Base-by-base conservation (phyloP, 2,329 filamentous ascomycete species). In the Cladophialophora immunda region DNA sequence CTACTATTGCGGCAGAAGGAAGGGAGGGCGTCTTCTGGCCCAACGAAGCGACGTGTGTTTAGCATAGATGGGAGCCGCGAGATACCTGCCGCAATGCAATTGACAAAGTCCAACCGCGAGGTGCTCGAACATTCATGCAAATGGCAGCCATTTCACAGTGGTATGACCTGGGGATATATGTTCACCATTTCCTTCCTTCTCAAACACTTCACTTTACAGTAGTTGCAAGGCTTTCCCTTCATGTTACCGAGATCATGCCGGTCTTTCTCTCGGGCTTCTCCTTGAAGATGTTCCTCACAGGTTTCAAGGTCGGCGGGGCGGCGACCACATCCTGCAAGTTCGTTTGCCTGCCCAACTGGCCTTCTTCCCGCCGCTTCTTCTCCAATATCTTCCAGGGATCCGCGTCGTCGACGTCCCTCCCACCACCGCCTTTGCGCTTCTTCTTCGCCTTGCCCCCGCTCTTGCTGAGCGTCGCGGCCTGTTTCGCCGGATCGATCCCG, bases 351-450 rank as follows among this genome's bases (percentile, higher is more conserved):
- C 74, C 76, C 50, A 67, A 25, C 60, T 72, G 69, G 6, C 76
- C 75, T 19, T 78, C 79, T 71, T 87, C 86, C 29, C 87, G 88
- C 64, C 89, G 83, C 80, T 88, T 88, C 76, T 85, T 84, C 76
- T 90, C 90, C 71, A 97, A 78, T 68, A 87, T 87, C 52, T 86
- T 88, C 92, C 92, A 97, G 0, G 92, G 92, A 77, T 94, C 92
- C 53, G 90, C 88, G 9, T 89, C 86, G 9, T 63, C 64, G 50
- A 84, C 83, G 29, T 82, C 83, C 55, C 76, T 80, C 4, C 61
- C 73, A 65, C 81, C 81, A 17, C 80, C 81, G 15, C 68, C 65
- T 5, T 66, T 74, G 27, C 65, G 59, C 57, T 81, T 80, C 73
- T 80, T 79, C 76, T 74, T 80, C 79, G 73, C 80, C 80, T 75